Evolutionary conservation across 108 stramenopile species (phyloP).

Genomic region (Fragilariopsis cylindrus): DNA sequence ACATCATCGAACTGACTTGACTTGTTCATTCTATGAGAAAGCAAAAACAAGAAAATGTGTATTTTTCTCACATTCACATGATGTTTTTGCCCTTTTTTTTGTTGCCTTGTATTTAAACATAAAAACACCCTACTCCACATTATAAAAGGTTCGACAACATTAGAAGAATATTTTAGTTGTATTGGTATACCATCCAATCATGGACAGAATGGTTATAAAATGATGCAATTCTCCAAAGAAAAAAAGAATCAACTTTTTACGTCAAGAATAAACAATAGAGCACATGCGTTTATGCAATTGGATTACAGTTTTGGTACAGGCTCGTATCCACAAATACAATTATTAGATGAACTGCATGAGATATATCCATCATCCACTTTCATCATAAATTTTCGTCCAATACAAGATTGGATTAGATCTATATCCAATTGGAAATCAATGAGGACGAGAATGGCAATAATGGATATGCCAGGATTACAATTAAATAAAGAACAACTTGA

Average conservation of each 20-base stretch:
- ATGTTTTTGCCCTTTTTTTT: no score
- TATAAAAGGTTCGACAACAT: neutral
- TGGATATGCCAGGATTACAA: no score
- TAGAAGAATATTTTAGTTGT: neutral
- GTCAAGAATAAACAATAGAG: neutral
- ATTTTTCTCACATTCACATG: no score
- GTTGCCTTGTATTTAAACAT: no score
- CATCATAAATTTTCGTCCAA: neutral
- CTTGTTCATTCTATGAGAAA: no score
- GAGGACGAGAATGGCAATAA: neutral
- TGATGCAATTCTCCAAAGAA: neutral
- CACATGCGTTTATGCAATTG: neutral
- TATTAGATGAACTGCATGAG: neutral
- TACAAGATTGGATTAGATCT: neutral
- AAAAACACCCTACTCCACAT: no score
- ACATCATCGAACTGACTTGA: no score
- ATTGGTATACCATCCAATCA: neutral
- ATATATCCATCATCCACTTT: neutral
- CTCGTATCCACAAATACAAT: neutral
- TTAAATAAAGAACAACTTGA: no score
- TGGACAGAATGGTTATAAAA: neutral
- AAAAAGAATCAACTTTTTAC: no score
- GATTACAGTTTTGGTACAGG: neutral
- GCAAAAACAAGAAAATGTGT: no score
- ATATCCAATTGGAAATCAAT: neutral